Evolutionary conservation across 2,329 filamentous ascomycete genomes (phyloP).

Genomic region (Diaporthe humulicola): DNA sequence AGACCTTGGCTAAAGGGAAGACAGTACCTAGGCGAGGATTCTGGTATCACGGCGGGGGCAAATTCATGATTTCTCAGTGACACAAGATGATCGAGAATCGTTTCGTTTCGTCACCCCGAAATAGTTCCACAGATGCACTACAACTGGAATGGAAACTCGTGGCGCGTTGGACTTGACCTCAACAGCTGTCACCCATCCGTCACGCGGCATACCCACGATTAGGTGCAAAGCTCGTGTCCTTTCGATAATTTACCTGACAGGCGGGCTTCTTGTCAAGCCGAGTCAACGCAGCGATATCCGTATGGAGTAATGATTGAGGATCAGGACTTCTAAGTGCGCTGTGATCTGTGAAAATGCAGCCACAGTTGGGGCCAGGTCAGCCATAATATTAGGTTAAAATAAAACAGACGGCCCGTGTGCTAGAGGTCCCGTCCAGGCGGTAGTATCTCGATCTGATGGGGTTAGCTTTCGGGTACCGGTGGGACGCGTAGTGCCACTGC

Average conservation of each 20-base stretch:
- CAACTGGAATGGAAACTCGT: neutral
- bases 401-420: neutral
- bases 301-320: neutral
- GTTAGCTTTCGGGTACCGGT: constrained; percentile 8
- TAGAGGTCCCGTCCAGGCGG: neutral
- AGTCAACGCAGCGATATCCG: neutral
- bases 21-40: too few relatives aligned
- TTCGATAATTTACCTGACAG: too few relatives aligned
- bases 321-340: neutral
- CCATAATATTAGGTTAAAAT: neutral
- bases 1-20: too few relatives aligned
- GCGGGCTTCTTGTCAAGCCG: too few relatives aligned
- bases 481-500: constrained; percentile 11
- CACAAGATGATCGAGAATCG: neutral
- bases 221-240: neutral
- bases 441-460: constrained; percentile 1
- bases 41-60: neutral
- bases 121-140: neutral
- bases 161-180: neutral
- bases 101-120: neutral
- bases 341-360: neutral
- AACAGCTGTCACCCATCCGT: neutral
- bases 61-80: neutral
- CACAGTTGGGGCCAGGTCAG: neutral
- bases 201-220: neutral